phyloP scores from a whole-genome alignment of 441 rosid genomes.

The Omphalea diandra region DNA sequence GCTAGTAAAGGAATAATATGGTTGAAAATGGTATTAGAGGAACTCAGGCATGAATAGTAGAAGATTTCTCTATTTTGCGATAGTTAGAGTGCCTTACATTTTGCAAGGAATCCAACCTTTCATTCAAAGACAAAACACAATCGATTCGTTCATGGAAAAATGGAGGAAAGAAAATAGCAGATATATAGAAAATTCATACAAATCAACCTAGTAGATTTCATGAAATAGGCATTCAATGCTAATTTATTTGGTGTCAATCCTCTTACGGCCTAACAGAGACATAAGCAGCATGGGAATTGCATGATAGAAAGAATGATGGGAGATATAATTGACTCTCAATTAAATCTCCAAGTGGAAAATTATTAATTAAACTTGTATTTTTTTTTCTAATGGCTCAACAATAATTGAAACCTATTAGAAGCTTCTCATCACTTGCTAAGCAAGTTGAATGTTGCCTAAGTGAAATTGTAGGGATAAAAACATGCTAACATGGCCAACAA shows the following conservation, averaged over 20 bases:
- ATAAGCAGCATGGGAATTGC: background rate
- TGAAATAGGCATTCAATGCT: background rate
- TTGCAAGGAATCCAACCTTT: no score
- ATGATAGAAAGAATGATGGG: background rate
- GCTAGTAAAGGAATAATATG: background rate
- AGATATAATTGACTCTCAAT: background rate
- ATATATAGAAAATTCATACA: background rate
- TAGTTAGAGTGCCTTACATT: background rate
- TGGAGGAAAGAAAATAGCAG: background rate
- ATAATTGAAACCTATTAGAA: no score
- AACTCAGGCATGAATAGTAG: background rate
- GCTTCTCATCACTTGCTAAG: no score
- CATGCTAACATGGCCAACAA: no score
- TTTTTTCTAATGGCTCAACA: no score
- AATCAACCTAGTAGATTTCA: background rate
- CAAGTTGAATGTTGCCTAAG: no score
- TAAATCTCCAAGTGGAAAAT: slow-evolving; percentile 8
- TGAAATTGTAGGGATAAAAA: no score
- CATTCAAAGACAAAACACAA: no score
- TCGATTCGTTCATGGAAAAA: background rate
- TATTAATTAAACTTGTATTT: background rate
- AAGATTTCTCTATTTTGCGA: background rate
- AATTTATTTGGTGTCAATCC: slow-evolving; percentile 8
- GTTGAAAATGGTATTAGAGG: background rate
- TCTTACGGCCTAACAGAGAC: background rate